Conservation (phyloP, 805 yeast species). For the Lachancea quebecensis region DNA sequence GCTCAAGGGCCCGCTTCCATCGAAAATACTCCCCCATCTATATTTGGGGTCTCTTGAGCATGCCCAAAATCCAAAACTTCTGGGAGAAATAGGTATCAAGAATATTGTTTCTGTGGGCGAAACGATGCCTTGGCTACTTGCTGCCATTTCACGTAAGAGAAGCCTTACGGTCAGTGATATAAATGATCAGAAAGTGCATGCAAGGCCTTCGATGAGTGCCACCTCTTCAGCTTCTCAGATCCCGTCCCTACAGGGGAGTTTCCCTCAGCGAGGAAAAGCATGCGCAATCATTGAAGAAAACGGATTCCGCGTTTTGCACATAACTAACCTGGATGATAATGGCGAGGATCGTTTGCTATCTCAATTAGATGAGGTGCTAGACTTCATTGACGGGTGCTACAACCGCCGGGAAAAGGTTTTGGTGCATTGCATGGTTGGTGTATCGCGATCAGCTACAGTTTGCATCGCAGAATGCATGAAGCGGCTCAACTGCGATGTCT, state of each 20-base stretch:
- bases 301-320: conserved; percentile 38
- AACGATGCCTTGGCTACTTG: conserved; percentile 48
- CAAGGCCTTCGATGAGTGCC: neutral
- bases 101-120: conserved; percentile 87
- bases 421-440: conserved; percentile 95
- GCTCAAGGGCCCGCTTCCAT: conserved; percentile 68
- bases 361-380: conserved; percentile 56
- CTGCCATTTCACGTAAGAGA: conserved; percentile 3
- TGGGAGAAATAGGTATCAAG: conserved; percentile 58
- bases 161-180: conserved; percentile 2
- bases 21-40: conserved; percentile 72
- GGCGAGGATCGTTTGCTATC: conserved; percentile 73
- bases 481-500: conserved; percentile 55
- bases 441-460: conserved; percentile 89
- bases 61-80: conserved; percentile 63
- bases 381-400: conserved; percentile 54
- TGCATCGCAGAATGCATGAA: conserved; percentile 94
- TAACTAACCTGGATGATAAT: conserved; percentile 79
- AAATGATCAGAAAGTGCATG: neutral
- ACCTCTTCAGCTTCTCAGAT: conserved; percentile 1
- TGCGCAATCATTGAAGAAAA: conserved; percentile 17
- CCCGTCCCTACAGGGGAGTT: neutral
- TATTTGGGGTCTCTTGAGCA: conserved; percentile 81
- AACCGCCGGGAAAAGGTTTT: conserved; percentile 45
- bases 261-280: neutral